phyloP scores from a whole-genome alignment of 2,329 filamentous ascomycete species.

The Fusarium nisikadoi region DNA sequence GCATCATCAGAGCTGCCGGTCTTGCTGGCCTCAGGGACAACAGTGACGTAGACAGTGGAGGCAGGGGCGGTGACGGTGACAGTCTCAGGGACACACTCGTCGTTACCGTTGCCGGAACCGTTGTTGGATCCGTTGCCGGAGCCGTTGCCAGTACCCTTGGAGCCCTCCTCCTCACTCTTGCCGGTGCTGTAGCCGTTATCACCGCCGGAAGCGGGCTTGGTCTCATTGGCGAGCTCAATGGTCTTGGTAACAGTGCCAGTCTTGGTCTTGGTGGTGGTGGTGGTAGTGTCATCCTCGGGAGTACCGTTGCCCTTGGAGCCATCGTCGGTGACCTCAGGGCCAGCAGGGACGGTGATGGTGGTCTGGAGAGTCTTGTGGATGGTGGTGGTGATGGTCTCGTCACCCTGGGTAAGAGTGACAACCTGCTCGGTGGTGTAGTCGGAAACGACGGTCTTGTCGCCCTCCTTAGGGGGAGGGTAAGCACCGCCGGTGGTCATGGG shows the following conservation, averaged over 20 bases:
- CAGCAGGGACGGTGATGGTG: slow-evolving; percentile 48
- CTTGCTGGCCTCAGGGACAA: slow-evolving; percentile 39
- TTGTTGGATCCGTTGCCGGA: slow-evolving; percentile 23
- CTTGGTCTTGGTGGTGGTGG: slow-evolving; percentile 52
- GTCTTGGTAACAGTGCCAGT: slow-evolving; percentile 52
- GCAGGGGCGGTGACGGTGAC: slow-evolving; percentile 48
- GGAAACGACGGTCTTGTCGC: slow-evolving; percentile 40
- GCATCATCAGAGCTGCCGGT: slow-evolving; percentile 34
- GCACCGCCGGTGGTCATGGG: slow-evolving; percentile 52
- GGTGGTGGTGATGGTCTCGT: slow-evolving; percentile 55
- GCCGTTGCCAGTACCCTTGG: slow-evolving; percentile 18
- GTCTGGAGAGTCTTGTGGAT: slow-evolving; percentile 56
- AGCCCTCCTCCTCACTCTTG: slow-evolving; percentile 13
- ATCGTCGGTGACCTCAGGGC: slow-evolving; percentile 27
- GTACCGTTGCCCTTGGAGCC: slow-evolving; percentile 35
- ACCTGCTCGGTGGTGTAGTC: slow-evolving; percentile 48
- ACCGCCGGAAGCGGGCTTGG: slow-evolving; percentile 35
- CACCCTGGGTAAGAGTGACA: slow-evolving; percentile 50
- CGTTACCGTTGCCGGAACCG: slow-evolving; percentile 3
- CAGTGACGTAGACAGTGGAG: slow-evolving; percentile 52
- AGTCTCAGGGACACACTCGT: slow-evolving; percentile 40
- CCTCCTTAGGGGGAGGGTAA: slow-evolving; percentile 27
- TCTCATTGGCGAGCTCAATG: slow-evolving; percentile 44
- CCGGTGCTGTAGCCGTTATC: slow-evolving; percentile 33
- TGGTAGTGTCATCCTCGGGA: slow-evolving; percentile 48